Conservation (phyloP, 371 early-diverging fungal genomes). For the Apophysomyces trapeziformis region DNA sequence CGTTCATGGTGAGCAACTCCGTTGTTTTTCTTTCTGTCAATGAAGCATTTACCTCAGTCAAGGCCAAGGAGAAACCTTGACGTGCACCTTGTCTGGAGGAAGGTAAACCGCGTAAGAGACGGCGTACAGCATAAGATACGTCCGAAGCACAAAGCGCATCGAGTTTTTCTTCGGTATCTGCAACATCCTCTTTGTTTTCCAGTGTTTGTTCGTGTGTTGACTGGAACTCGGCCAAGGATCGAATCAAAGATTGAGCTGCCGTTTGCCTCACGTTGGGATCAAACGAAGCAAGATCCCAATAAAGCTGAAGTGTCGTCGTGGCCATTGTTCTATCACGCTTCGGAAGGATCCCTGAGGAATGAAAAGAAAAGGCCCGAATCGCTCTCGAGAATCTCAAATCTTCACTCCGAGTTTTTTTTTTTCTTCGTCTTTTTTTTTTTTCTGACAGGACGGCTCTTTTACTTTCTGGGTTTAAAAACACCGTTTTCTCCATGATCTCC, state of each 20-base stretch:
- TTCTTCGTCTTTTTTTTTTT: too few relatives aligned
- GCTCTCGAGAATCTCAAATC: not conserved
- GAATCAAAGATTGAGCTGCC: constrained; percentile 58
- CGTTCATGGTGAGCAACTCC: not conserved
- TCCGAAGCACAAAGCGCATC: constrained; percentile 71
- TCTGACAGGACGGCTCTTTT: too few relatives aligned
- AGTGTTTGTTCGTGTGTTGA: constrained; percentile 41
- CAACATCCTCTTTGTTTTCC: constrained; percentile 31
- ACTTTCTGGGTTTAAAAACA: too few relatives aligned
- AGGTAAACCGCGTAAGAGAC: constrained; percentile 87
- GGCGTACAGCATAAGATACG: constrained; percentile 86
- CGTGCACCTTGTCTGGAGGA: constrained; percentile 90
- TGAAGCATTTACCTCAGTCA: constrained; percentile 71
- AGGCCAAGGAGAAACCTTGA: constrained; percentile 93
- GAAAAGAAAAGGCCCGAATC: not conserved
- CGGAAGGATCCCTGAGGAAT: constrained; percentile 8
- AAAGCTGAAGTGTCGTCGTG: constrained; percentile 60
- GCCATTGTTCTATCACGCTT: constrained; percentile 22
- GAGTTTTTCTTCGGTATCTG: constrained; percentile 63
- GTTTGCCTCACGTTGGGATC: constrained; percentile 56
- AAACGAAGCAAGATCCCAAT: constrained; percentile 73
- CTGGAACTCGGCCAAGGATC: constrained; percentile 54
- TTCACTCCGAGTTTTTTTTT: too few relatives aligned
- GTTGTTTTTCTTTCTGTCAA: not conserved
- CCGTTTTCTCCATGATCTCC: too few relatives aligned